These are phyloP conservation scores for Pseudogymnoascus sp. DNA, from an alignment of 2,329 filamentous ascomycete genomes.

Conservation along the genomic window DNA sequence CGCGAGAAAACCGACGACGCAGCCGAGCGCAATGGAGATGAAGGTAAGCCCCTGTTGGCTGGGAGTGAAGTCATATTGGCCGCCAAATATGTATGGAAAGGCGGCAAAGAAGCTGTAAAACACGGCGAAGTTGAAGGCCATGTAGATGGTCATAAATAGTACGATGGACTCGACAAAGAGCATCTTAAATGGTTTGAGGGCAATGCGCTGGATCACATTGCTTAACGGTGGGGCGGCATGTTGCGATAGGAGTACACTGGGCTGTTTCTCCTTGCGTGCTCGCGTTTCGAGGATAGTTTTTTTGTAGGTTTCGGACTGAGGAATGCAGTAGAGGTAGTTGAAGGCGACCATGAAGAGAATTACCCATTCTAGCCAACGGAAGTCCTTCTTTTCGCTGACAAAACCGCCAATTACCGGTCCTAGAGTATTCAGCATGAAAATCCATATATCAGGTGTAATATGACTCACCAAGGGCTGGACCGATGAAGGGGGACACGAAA, in stretches of 20 bases:
- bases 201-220: slow-evolving; percentile 15
- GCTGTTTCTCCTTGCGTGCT: slow-evolving; percentile 8
- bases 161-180: slow-evolving; percentile 57
- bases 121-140: slow-evolving; percentile 44
- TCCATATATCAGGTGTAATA: not conserved
- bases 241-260: not conserved
- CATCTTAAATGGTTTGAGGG: slow-evolving; percentile 43
- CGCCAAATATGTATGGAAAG: slow-evolving; percentile 41
- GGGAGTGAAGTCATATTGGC: slow-evolving; percentile 36
- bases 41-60: slow-evolving; percentile 19
- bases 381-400: slow-evolving; percentile 20
- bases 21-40: slow-evolving; percentile 11
- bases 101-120: slow-evolving; percentile 47
- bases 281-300: slow-evolving; percentile 13
- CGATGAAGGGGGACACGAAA: slow-evolving; percentile 17
- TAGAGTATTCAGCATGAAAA: slow-evolving; percentile 27
- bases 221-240: slow-evolving; percentile 10
- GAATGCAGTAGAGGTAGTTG: slow-evolving; percentile 13
- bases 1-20: slow-evolving; percentile 12
- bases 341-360: slow-evolving; percentile 13
- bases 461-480: slow-evolving; percentile 8
- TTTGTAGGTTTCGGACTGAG: slow-evolving; percentile 17
- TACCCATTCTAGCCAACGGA: slow-evolving; percentile 20
- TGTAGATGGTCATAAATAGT: slow-evolving; percentile 45
- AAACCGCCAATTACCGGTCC: slow-evolving; percentile 24